These are phyloP conservation scores for Candida tetrigidarum DNA, from an alignment of 1,139 yeast species.

Conservation along the genomic window DNA sequence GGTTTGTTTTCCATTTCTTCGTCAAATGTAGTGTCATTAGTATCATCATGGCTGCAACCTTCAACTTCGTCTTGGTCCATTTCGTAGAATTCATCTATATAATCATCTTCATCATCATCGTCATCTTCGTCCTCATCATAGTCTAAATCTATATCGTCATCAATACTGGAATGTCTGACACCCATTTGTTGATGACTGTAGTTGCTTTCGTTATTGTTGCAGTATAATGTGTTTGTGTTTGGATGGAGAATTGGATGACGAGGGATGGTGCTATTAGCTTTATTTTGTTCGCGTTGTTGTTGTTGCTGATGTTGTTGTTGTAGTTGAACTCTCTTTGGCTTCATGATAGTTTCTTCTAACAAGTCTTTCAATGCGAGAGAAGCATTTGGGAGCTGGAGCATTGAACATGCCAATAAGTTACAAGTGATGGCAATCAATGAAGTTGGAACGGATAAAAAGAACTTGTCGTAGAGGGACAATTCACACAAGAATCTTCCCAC, in stretches of 20 bases:
- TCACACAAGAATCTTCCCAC: conserved; percentile 76
- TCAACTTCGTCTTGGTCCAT: conserved; percentile 13
- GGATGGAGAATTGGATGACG: conserved; percentile 7
- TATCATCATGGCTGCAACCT: conserved; percentile 18
- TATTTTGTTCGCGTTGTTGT: conserved; percentile 4
- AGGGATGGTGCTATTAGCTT: neutral
- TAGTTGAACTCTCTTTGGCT: conserved; percentile 9
- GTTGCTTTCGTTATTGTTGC: conserved; percentile 16
- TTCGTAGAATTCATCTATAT: conserved; percentile 16
- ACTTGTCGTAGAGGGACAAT: conserved; percentile 71
- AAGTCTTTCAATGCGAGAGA: conserved; percentile 32
- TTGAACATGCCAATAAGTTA: conserved; percentile 71
- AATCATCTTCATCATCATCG: conserved; percentile 11
- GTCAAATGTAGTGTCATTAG: conserved; percentile 19
- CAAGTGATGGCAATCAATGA: conserved; percentile 72
- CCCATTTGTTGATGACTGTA: conserved; percentile 14
- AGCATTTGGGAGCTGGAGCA: conserved; percentile 52
- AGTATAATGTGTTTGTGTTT: conserved; percentile 12
- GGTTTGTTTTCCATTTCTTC: conserved; percentile 36
- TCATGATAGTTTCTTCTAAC: conserved; percentile 18
- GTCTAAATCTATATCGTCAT: conserved; percentile 17
- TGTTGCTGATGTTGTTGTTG: no score
- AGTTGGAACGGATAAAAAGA: conserved; percentile 63
- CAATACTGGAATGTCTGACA: conserved; percentile 15
- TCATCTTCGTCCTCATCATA: conserved; percentile 18